A percentile compares a stretch with the other conserved stretches of the same genome.
phyloP scores from a whole-genome alignment of 371 early-diverging fungal species.

The Mucor plumbeus region DNA sequence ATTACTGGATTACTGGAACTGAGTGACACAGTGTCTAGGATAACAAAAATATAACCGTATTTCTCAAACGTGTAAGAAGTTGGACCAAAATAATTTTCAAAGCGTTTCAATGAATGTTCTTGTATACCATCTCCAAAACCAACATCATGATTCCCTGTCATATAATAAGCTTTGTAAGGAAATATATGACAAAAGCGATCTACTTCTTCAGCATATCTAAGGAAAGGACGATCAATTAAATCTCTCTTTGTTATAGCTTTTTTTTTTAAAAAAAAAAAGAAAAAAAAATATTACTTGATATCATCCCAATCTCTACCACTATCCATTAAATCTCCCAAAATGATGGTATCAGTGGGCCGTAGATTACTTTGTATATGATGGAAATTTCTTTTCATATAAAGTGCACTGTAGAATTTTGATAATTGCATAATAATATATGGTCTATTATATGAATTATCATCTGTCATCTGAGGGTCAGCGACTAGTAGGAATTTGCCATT shows the following conservation, averaged over 20 bases:
- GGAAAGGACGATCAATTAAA: background rate
- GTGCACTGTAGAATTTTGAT: constrained; percentile 80
- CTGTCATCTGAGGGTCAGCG: constrained; percentile 94
- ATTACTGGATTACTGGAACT: constrained; percentile 47
- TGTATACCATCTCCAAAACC: constrained; percentile 83
- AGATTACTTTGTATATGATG: constrained; percentile 45
- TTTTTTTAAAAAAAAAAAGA: no score
- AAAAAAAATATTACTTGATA: constrained; percentile 44
- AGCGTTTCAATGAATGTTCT: constrained; percentile 54
- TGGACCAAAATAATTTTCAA: constrained; percentile 66
- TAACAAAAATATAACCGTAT: constrained; percentile 67
- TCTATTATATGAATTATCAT: constrained; percentile 79
- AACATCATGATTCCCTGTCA: constrained; percentile 94
- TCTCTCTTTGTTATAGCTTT: background rate
- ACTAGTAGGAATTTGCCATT: constrained; percentile 50
- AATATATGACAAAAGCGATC: constrained; percentile 45
- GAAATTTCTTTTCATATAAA: constrained; percentile 86
- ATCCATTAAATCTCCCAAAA: constrained; percentile 91
- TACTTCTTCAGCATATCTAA: constrained; percentile 20
- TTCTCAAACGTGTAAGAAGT: constrained; percentile 66
- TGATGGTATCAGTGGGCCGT: constrained; percentile 69
- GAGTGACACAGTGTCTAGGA: constrained; percentile 82
- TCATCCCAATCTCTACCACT: constrained; percentile 85
- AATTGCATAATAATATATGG: constrained; percentile 55
- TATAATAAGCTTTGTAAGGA: constrained; percentile 31